Percentiles rank a stretch among this genome's conserved stretches.
Conservation (phyloP, 768 basidiomycete species). For the Pleurotus ostreatus region DNA sequence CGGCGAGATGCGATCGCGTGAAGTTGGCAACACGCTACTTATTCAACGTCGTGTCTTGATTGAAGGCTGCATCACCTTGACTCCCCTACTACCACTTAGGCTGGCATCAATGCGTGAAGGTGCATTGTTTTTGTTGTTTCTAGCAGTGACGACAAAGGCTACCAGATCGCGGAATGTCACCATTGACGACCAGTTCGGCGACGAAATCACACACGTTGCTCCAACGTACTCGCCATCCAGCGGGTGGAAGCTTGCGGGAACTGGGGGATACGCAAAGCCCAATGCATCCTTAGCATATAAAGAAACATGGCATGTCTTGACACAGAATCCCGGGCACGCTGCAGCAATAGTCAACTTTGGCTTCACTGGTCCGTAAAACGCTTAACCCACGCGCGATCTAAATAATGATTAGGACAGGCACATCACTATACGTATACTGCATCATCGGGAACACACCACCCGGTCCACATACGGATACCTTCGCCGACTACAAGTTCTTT, state of each 20-base stretch:
- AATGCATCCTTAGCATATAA: background rate
- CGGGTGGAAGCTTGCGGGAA: background rate
- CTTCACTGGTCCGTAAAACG: no score
- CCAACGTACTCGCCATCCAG: background rate
- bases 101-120: no score
- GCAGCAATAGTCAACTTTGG: no score
- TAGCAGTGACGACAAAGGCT: no score
- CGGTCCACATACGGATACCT: conserved; percentile 1
- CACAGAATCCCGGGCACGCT: background rate
- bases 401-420: conserved; percentile 4
- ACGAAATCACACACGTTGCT: background rate
- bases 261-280: background rate
- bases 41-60: no score
- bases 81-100: no score
- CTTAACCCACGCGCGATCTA: no score
- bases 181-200: background rate
- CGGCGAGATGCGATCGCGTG: no score
- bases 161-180: background rate
- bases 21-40: no score
- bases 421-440: conserved; percentile 15
- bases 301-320: background rate
- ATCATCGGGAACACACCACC: conserved; percentile 14
- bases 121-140: no score
- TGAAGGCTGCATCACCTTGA: no score
- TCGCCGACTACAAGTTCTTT: conserved; percentile 11